These are phyloP conservation scores for Fagus crenata DNA, from an alignment of 306 rosid species.

Conservation along the genomic window DNA sequence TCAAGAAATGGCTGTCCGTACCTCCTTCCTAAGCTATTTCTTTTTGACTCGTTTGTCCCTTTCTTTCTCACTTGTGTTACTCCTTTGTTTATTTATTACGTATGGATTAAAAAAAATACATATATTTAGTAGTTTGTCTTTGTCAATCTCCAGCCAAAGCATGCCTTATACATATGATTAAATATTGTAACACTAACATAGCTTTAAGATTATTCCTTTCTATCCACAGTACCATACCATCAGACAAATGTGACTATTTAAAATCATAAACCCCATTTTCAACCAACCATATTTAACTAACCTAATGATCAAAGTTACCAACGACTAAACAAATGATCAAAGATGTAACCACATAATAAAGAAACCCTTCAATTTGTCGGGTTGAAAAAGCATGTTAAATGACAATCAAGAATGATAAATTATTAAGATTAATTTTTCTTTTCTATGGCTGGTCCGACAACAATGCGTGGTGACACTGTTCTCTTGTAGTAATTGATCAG, in stretches of 20 bases:
- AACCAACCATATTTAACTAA: constrained; percentile 34
- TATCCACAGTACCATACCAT: constrained; percentile 38
- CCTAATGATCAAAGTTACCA: constrained; percentile 59
- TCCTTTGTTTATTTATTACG: not conserved
- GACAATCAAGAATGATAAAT: not conserved
- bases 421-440: not conserved
- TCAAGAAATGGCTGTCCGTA: not conserved
- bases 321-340: constrained; percentile 54
- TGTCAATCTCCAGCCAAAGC: not conserved
- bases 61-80: constrained; percentile 5
- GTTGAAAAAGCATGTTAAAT: constrained; percentile 28
- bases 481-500: constrained; percentile 26
- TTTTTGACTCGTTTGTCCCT: constrained; percentile 5
- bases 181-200: not conserved
- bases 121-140: not conserved
- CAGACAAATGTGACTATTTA: constrained; percentile 45
- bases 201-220: constrained; percentile 33
- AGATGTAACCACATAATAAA: constrained; percentile 48
- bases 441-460: constrained; percentile 48
- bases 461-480: constrained; percentile 49
- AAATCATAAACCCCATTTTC: constrained; percentile 34
- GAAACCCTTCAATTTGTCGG: constrained; percentile 41
- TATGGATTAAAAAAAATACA: not conserved
- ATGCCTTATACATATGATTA: not conserved
- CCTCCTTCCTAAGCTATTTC: not conserved